Conservation (phyloP, 2,329 filamentous ascomycete species). For the Cercospora beticola region DNA sequence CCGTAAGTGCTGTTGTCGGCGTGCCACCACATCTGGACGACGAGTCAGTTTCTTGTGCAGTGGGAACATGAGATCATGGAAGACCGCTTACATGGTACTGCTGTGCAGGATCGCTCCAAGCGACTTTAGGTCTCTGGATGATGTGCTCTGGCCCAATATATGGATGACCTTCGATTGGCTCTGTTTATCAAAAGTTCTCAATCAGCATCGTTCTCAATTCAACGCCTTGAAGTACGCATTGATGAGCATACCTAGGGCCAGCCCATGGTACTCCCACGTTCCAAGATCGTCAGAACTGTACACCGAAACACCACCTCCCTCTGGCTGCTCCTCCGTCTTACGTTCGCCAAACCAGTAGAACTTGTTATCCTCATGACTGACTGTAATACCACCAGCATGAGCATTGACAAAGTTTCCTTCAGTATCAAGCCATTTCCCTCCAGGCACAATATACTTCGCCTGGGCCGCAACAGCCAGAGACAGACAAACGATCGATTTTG, state of each 20-base stretch:
- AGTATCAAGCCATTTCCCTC: slow-evolving; percentile 61
- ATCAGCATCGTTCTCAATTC: not conserved
- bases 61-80: not conserved
- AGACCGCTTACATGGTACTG: slow-evolving; percentile 52
- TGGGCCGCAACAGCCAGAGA: not conserved
- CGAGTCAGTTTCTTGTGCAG: slow-evolving; percentile 39
- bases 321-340: slow-evolving; percentile 58
- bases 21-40: slow-evolving; percentile 58
- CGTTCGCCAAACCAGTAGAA: slow-evolving; percentile 65
- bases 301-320: slow-evolving; percentile 61
- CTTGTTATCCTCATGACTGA: slow-evolving; percentile 53
- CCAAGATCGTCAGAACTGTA: slow-evolving; percentile 62
- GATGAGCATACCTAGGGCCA: slow-evolving; percentile 47
- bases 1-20: slow-evolving; percentile 60
- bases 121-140: slow-evolving; percentile 63
- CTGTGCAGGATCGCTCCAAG: slow-evolving; percentile 55
- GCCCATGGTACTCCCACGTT: slow-evolving; percentile 59
- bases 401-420: slow-evolving; percentile 61
- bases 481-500: not conserved
- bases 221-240: not conserved
- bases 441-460: slow-evolving; percentile 61
- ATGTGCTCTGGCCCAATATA: slow-evolving; percentile 58
- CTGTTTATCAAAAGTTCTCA: slow-evolving; percentile 27
- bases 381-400: slow-evolving; percentile 58
- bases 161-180: slow-evolving; percentile 55